Evolutionary conservation across 257 asterid genomes (phyloP), one percentile per base, ranked within the genome.

Genomic region (Solanum medicagineum): DNA sequence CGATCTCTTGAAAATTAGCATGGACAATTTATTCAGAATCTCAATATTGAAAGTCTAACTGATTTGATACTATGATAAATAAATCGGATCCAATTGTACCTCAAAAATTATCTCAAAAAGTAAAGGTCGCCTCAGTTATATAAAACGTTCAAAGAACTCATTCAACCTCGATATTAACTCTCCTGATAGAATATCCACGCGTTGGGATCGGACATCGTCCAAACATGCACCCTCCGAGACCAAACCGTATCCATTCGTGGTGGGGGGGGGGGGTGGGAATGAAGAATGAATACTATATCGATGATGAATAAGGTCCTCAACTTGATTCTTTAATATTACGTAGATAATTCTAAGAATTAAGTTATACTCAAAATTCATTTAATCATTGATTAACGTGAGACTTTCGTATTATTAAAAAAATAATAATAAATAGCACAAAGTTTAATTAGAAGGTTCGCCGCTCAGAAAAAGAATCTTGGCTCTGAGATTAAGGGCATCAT

Each of bases 401-500:
- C 10, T 70, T 2, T 54, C 63, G 16, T 8, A 24, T 11, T 4
- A 15, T 32, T 32, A 45, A 81, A 71, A 44, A 36, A 36, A 3
- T 36, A 44, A 26, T 29, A 53, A 36, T 10, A 24, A 2, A 73
- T 22, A 84, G 86, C 90, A 86, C 91, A 83, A 89, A 88, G 88
- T 87, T 92, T 87, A 70, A 70, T 70, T 10, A 90, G 98, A 94
- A 94, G 94, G 92, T 94, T 94, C 97, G 92, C 85, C 75, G 68
- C 86, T 62, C 86, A 88, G 91, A 88, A 86, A 36, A 90, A 89
- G 89, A 91, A 87, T 89, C 90, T 90, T 80, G 88, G 94, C 92
- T 79, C 91, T 81, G 88, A 90, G 89, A 91, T 93, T 89, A 87
- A 88, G 87, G 90, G 17, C 3, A 77, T 17, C 6, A 22, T 51